Evolutionary conservation across 768 basidiomycete species (phyloP), one percentile per base, ranked within the genome.

Genomic region (Termitomyces eurrhizus): DNA sequence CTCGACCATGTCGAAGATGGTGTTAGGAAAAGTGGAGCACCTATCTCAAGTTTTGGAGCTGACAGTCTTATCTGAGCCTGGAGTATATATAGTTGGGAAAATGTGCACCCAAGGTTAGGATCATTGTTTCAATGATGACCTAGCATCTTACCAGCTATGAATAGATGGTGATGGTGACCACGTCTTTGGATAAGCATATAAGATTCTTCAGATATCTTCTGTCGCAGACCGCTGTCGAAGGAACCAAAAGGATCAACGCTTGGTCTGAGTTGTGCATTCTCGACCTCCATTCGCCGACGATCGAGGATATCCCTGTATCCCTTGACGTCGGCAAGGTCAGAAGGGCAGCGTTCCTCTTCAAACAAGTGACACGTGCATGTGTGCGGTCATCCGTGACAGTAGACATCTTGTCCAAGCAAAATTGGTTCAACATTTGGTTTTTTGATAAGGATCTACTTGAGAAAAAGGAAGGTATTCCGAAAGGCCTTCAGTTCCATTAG

Each of bases 401-500:
- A 56, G n/a, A n/a, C n/a, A n/a, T n/a, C n/a, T n/a, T n/a, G n/a
- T n/a, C n/a, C n/a, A n/a, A n/a, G n/a, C n/a, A n/a, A n/a, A n/a
- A n/a, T n/a, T n/a, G n/a, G n/a, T 3, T 52, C 66, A 26, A 63
- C 58, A 26, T 73, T 67, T 49, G n/a, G 50, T n/a, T n/a, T 2
- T 73, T 74, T 45, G 48, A 68, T 29, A 69, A 67, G 32, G 52
- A 68, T 14, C 56, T 73, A 16, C 62, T 63, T 32, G 62, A 66
- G 29, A 46, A 69, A 52, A 61, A 63, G 44, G 45, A 62, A 26
- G 21, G 16, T 13, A 52, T 68, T 33, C 49, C 66, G 9, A 63
- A 63, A 13, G 45, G 4, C 49, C 61, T 62, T 13, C n/a, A 0
- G 44, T 52, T 37, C 41, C 57, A 24, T 11, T 48, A 21, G 26